These are phyloP conservation scores for Coprinopsis marcescibilis DNA, from an alignment of 768 basidiomycete species.

Conservation along the genomic window DNA sequence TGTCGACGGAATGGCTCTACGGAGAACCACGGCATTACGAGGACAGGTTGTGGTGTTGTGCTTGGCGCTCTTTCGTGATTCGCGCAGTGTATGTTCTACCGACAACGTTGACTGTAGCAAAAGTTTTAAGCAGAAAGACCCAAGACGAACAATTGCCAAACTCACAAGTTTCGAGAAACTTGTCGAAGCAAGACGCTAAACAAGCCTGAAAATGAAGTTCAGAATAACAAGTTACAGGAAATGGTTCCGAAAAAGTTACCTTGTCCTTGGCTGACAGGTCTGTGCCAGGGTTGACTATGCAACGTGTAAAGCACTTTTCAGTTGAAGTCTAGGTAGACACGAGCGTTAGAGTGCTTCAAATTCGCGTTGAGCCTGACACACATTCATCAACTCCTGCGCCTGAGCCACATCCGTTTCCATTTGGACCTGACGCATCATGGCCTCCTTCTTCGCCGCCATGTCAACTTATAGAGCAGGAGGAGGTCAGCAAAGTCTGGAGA, in stretches of 20 bases:
- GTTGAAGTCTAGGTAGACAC: conserved; percentile 57
- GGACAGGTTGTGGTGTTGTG: neutral
- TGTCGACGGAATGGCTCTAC: too few relatives aligned
- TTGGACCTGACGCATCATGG: conserved; percentile 57
- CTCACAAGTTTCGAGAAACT: conserved; percentile 84
- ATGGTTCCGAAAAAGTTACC: conserved; percentile 31
- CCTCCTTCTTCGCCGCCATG: conserved; percentile 42
- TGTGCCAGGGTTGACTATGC: conserved; percentile 67
- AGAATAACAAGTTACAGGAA: neutral
- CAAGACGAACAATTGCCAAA: conserved; percentile 13
- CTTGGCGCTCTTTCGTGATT: conserved; percentile 45
- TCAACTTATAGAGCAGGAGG: conserved; percentile 32
- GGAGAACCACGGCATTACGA: too few relatives aligned
- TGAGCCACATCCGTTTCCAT: conserved; percentile 68
- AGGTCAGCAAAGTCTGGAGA: neutral
- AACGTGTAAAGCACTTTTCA: conserved; percentile 74
- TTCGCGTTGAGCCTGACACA: conserved; percentile 19
- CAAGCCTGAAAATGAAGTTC: conserved; percentile 49
- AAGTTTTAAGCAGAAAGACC: neutral
- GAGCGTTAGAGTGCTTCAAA: neutral
- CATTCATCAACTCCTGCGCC: conserved; percentile 79
- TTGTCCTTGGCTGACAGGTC: conserved; percentile 69
- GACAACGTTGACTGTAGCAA: conserved; percentile 65
- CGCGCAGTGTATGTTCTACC: conserved; percentile 62
- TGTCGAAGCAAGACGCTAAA: conserved; percentile 67